Base-by-base conservation (phyloP, 1,139 yeast species). In the Sugiyamaella paludigena region DNA sequence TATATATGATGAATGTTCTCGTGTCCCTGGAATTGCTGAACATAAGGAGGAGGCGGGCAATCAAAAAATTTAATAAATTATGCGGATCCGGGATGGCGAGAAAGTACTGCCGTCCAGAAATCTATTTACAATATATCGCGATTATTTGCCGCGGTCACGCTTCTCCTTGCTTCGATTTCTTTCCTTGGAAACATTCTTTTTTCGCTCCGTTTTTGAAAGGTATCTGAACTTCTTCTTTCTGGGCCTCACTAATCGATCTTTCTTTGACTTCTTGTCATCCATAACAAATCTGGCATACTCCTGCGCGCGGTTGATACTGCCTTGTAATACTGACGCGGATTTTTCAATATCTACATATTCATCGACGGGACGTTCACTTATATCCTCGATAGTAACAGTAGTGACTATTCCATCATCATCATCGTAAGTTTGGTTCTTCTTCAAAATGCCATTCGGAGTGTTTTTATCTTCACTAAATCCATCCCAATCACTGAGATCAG, bases 171-270 rank as follows among this genome's bases (percentile, higher is more conserved):
- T 40, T 26, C 43, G 33, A 11, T 47, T 15, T 13, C 43, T 28
- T 27, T 48, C 49, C 47, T 43, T 87, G 52, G 79, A 66, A 51
- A 77, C 79, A 58, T 85, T 85, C 29, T 74, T 78, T 61, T 80
- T 80, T 70, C 96, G 78, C 66, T 87, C 96, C 13, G 77, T 74
- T 67, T 87, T 87, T 47, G 92, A 78, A 67, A 88, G 75, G 63
- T 91, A 91, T 68, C 96, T 80, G 63, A 88, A 87, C 75, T 85
- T 87, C 77, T 84, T 84, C 65, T 74, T 77, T 52, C 68, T 70
- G 60, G 76, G 75, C 42, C 61, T 64, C 43, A 69, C 67, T 33
- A 66, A 43, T 40, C 46, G 48, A 27, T 30, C 16, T 30, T 45
- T 28, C 31, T 45, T 49, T 24, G 34, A 15, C 35, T 38, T 27